These are phyloP conservation scores for Carex arenaria DNA, from an alignment of 202 grass and related monocot genomes.

Conservation along the genomic window DNA sequence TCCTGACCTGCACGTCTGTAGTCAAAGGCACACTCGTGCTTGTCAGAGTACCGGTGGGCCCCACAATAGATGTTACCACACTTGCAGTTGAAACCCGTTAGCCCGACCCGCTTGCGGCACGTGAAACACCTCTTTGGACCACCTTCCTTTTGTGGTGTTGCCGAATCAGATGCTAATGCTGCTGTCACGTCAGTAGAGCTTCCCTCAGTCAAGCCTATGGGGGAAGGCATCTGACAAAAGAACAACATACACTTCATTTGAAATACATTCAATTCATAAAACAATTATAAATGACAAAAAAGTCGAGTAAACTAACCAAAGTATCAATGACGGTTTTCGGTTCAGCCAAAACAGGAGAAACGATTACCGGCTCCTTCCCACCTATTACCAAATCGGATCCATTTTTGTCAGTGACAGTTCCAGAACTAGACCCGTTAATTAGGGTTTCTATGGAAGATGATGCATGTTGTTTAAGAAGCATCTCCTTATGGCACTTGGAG, in stretches of 20 bases:
- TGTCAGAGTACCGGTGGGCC: conserved; percentile 62
- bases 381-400: not conserved
- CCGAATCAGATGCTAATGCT: not conserved
- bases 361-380: not conserved
- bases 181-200: not conserved
- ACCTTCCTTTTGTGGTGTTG: conserved; percentile 34
- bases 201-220: not conserved
- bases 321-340: not conserved
- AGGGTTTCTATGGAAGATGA: conserved; percentile 78
- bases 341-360: conserved; percentile 12
- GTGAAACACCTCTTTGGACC: conserved; percentile 51
- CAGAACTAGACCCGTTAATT: conserved; percentile 42
- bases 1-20: conserved; percentile 66
- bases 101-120: conserved; percentile 68
- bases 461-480: conserved; percentile 64
- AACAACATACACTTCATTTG: not conserved
- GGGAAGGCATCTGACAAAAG: not conserved
- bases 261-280: not conserved
- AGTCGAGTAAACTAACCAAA: conserved; percentile 8
- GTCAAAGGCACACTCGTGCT: conserved; percentile 78
- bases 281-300: not conserved
- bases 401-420: not conserved
- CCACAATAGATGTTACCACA: conserved; percentile 73
- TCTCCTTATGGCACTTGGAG: conserved; percentile 96
- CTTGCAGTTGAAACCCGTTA: conserved; percentile 73